Conservation (phyloP, 768 basidiomycete species). For the Mycena galopus region DNA sequence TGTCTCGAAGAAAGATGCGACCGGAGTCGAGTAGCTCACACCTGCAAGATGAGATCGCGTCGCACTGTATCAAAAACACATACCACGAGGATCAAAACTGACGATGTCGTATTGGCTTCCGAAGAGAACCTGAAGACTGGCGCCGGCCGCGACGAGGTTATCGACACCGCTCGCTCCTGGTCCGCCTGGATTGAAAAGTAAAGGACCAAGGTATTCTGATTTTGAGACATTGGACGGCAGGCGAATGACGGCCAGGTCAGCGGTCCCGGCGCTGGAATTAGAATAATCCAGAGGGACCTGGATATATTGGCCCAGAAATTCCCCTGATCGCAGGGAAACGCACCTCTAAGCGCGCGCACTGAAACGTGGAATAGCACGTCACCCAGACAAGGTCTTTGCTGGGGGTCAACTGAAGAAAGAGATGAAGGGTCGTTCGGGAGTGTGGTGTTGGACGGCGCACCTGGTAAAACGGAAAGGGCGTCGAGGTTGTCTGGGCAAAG, state of each 20-base stretch:
- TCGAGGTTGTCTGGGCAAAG: background rate
- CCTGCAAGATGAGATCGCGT: background rate
- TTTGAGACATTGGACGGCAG: slow-evolving; percentile 8
- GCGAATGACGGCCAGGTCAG: slow-evolving; percentile 23
- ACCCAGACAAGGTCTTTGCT: slow-evolving; percentile 4
- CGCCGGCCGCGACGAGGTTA: background rate
- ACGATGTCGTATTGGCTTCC: slow-evolving; percentile 13
- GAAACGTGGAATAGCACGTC: slow-evolving; percentile 12
- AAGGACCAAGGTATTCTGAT: slow-evolving; percentile 19
- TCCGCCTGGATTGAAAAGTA: slow-evolving; percentile 33
- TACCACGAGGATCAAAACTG: slow-evolving; percentile 19
- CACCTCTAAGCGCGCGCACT: slow-evolving; percentile 6
- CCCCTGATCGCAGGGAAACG: background rate
- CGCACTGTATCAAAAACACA: background rate
- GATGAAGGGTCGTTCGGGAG: too few relatives aligned
- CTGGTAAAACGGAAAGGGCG: too few relatives aligned
- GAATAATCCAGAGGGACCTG: slow-evolving; percentile 34
- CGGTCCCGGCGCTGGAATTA: slow-evolving; percentile 8
- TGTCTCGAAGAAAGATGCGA: slow-evolving; percentile 21
- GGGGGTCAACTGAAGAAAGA: background rate
- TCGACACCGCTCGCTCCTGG: slow-evolving; percentile 26
- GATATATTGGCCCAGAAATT: background rate
- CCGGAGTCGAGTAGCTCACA: slow-evolving; percentile 20
- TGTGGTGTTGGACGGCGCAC: too few relatives aligned
- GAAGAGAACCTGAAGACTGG: background rate